These are phyloP conservation scores for Chiua virens DNA, from an alignment of 768 basidiomycete species.

Conservation along the genomic window DNA sequence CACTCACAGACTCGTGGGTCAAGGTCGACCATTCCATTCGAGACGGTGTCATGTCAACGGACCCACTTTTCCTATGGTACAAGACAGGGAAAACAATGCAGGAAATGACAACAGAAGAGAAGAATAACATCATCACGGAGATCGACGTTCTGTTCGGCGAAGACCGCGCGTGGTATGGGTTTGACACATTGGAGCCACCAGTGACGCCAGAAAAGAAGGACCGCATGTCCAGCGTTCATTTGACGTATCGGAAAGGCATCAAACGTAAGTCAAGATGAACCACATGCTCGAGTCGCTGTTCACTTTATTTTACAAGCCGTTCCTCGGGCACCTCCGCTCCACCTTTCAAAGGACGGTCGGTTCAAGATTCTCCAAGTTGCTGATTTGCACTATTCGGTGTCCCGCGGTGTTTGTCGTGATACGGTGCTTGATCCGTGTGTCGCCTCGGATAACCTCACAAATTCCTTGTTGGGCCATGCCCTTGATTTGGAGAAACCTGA, in stretches of 20 bases:
- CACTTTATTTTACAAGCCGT: slow-evolving; percentile 42
- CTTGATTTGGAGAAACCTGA: slow-evolving; percentile 86
- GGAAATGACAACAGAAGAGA: slow-evolving; percentile 59
- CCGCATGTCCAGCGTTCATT: slow-evolving; percentile 51
- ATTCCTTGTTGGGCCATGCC: slow-evolving; percentile 64
- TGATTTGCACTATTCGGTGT: slow-evolving; percentile 90
- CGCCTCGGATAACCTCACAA: slow-evolving; percentile 77
- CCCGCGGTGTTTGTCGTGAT: slow-evolving; percentile 75
- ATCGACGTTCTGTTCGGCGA: slow-evolving; percentile 90
- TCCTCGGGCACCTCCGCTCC: slow-evolving; percentile 73
- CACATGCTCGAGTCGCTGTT: neutral
- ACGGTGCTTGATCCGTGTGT: slow-evolving; percentile 51
- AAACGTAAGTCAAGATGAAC: slow-evolving; percentile 50
- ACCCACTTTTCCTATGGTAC: slow-evolving; percentile 79
- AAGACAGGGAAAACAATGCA: slow-evolving; percentile 60
- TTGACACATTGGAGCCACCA: slow-evolving; percentile 65
- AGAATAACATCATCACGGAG: slow-evolving; percentile 76
- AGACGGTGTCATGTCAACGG: slow-evolving; percentile 55
- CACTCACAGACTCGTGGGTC: slow-evolving; percentile 55
- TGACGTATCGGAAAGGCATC: slow-evolving; percentile 73
- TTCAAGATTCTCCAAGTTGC: slow-evolving; percentile 92
- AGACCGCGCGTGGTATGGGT: slow-evolving; percentile 83
- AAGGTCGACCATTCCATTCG: slow-evolving; percentile 62
- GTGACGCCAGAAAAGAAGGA: slow-evolving; percentile 46
- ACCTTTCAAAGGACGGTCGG: slow-evolving; percentile 78